These are phyloP conservation scores for Pterula multifida DNA, from an alignment of 1,284 basidiomycete species.

Conservation along the genomic window DNA sequence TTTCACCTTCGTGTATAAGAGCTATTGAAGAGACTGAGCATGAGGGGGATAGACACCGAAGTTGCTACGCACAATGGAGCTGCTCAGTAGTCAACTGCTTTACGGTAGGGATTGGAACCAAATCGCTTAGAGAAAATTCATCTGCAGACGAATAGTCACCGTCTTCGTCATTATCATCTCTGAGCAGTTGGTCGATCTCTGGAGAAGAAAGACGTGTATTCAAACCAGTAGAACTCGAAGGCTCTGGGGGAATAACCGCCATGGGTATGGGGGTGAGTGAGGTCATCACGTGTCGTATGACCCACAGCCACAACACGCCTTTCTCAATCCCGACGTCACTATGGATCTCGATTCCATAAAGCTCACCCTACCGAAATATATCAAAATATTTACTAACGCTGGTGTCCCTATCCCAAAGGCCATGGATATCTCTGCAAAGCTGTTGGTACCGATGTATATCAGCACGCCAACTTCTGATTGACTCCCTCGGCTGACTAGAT, in stretches of 20 bases:
- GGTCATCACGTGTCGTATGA: too few species aligned
- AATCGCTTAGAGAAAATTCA: conserved; percentile 13
- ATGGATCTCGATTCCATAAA: conserved; percentile 23
- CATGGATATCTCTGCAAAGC: conserved; percentile 67
- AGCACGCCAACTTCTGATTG: conserved; percentile 5
- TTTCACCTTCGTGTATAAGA: conserved; percentile 49
- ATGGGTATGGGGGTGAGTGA: too few species aligned
- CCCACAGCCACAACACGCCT: conserved; percentile 3
- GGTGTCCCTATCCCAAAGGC: conserved; percentile 60
- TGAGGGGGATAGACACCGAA: not conserved
- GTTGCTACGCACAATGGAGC: conserved; percentile 37
- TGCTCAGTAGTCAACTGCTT: conserved; percentile 29
- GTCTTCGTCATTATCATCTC: conserved; percentile 11
- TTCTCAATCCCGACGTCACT: conserved; percentile 10
- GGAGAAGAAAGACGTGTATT: conserved; percentile 7
- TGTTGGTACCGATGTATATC: conserved; percentile 34
- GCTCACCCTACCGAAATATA: conserved; percentile 58
- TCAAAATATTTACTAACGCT: conserved; percentile 58
- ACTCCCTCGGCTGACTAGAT: conserved; percentile 31
- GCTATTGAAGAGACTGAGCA: conserved; percentile 15
- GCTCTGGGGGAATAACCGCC: too few species aligned
- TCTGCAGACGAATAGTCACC: conserved; percentile 36
- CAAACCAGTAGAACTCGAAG: not conserved
- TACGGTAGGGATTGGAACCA: conserved; percentile 18
- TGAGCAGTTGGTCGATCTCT: conserved; percentile 5